Base-by-base conservation (phyloP, 805 yeast species). In the Nakazawaea peltata region DNA sequence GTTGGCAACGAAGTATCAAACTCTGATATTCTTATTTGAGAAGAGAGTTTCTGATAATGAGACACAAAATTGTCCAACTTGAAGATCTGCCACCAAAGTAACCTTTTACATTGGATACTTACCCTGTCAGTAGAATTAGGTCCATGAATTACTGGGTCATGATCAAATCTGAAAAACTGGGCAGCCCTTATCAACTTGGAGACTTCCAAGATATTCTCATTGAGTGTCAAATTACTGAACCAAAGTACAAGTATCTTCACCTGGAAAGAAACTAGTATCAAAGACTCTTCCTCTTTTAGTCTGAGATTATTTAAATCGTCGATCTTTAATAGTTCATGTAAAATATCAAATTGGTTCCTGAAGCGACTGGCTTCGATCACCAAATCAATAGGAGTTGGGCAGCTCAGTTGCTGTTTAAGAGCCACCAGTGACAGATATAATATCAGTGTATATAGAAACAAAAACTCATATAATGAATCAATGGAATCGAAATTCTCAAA, bases 71-170 rank as follows among this genome's bases (percentile, higher is more conserved):
- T 43, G 33, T 43, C 46, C 27, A 36, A 28, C 26, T 36, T 21
- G 42, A 71, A 73, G 5, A 73, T 68, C 16, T 69, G 71, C 76
- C 77, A 73, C 77, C 77, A 72, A n/a, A 73, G 44, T 33, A 70
- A 46, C 42, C 78, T 54, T 45, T 73, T 54, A 40, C 67, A 58
- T 35, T 67, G 69, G 5, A 71, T 61, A 26, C 67, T 59, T 35
- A 59, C 61, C 49, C 63, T 54, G 41, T 70, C 67, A 2, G 61
- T 54, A 32, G 69, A 63, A 32, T 67, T 60, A 11, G 24, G 24
- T 32, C 69, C 60, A 25, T 65, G 59, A 1, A 61, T 50, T 6
- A 65, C 58, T 2, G 78, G 77, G 41, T 72, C 78, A 44, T 69
- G 67, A 43, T 72, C 73, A 28, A 72, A 46, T 26, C 67, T 69